These are phyloP conservation scores for Aspergillus udagawae DNA, from an alignment of 2,329 filamentous ascomycete species.

Conservation along the genomic window DNA sequence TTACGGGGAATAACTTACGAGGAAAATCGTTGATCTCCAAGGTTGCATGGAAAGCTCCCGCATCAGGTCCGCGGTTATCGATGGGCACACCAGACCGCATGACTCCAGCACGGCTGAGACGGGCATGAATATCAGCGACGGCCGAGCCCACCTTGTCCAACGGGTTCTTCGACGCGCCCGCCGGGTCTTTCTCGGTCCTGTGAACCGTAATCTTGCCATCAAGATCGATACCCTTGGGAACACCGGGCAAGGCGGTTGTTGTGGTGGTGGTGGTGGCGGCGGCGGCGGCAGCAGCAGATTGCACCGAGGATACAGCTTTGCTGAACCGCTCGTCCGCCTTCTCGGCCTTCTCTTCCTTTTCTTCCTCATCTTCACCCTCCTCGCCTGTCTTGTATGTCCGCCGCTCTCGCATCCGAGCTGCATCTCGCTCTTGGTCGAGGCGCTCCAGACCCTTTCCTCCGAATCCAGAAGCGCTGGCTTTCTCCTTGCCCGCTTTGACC, in stretches of 20 bases:
- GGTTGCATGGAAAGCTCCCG: constrained; percentile 92
- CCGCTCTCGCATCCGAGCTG: constrained; percentile 78
- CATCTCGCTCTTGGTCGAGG: constrained; percentile 85
- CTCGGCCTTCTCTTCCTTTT: constrained; percentile 64
- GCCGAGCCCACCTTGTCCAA: constrained; percentile 87
- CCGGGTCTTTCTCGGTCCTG: constrained; percentile 58
- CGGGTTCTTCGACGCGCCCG: constrained; percentile 55
- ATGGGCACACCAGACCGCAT: constrained; percentile 90
- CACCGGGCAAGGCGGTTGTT: constrained; percentile 31
- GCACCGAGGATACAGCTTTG: constrained; percentile 62
- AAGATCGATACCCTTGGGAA: constrained; percentile 57
- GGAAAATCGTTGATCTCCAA: constrained; percentile 99
- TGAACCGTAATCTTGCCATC: constrained; percentile 70
- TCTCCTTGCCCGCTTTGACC: constrained; percentile 87
- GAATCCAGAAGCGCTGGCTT: constrained; percentile 78
- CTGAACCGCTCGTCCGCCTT: constrained; percentile 54
- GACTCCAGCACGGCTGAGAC: constrained; percentile 82
- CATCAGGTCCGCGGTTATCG: constrained; percentile 97
- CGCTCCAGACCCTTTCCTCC: constrained; percentile 91
- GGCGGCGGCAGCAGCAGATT: constrained; percentile 53
- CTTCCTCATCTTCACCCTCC: constrained; percentile 70
- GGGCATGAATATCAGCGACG: constrained; percentile 83
- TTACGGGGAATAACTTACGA: constrained; percentile 44
- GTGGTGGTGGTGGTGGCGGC: constrained; percentile 42
- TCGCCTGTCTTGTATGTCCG: constrained; percentile 89